Percentiles rank a stretch among this genome's conserved stretches.
Conservation (phyloP, 2,329 filamentous ascomycete species). For the Aspergillus bombycis region DNA sequence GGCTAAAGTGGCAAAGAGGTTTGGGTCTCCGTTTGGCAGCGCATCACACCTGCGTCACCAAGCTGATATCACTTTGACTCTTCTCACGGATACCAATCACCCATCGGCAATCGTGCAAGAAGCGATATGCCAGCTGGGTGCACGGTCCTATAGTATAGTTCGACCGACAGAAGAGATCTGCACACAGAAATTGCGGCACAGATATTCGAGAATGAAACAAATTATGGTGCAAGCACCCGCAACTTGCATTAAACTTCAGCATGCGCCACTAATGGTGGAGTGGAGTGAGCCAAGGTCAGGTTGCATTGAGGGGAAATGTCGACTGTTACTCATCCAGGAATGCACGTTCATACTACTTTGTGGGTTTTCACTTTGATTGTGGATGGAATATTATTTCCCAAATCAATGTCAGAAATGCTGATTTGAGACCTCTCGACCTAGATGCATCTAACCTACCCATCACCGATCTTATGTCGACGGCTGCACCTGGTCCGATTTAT, state of each 20-base stretch:
- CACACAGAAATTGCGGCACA: background rate
- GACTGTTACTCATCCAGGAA: too few relatives aligned
- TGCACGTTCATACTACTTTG: background rate
- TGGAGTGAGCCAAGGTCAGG: background rate
- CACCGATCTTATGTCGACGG: background rate
- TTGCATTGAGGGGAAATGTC: too few relatives aligned
- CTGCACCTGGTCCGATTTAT: background rate
- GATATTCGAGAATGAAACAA: too few relatives aligned
- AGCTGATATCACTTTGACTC: too few relatives aligned
- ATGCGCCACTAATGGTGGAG: background rate
- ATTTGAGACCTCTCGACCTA: background rate
- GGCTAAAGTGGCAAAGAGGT: background rate
- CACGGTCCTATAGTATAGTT: background rate
- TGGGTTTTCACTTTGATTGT: rapidly evolving
- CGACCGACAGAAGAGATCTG: background rate
- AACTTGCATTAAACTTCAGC: background rate
- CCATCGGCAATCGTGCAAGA: too few relatives aligned
- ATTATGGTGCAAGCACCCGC: too few relatives aligned
- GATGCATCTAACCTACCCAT: background rate
- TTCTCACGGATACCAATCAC: too few relatives aligned
- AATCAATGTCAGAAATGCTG: rapidly evolving
- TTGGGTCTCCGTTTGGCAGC: background rate
- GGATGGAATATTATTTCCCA: background rate
- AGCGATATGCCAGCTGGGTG: too few relatives aligned
- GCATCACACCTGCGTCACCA: background rate